A percentile compares a stretch with the other conserved stretches of the same genome.
Evolutionary conservation across 495 filamentous ascomycete genomes (phyloP).

Genomic region (Pseudoneurospora amorphoporcata): DNA sequence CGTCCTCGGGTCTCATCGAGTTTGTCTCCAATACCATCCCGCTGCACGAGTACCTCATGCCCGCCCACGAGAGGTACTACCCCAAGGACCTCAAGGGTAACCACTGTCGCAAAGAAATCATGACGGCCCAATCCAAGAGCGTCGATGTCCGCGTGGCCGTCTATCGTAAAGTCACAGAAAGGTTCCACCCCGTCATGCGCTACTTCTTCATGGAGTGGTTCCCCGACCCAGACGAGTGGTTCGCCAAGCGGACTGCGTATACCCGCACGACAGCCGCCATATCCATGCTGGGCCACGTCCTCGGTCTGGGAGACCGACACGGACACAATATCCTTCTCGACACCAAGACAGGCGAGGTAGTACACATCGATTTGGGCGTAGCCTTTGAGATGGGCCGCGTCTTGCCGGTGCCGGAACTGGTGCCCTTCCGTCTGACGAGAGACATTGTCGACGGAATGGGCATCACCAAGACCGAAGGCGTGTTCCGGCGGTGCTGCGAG

Average conservation of each 20-base stretch:
- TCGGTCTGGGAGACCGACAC: constrained; percentile 93
- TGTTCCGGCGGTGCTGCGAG: constrained; percentile 93
- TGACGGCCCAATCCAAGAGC: constrained; percentile 54
- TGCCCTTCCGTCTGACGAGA: constrained; percentile 89
- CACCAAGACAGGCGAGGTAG: constrained; percentile 78
- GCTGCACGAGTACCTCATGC: constrained; percentile 80
- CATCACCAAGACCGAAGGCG: constrained; percentile 87
- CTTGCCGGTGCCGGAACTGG: constrained; percentile 84
- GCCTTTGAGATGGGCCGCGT: constrained; percentile 94
- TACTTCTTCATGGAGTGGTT: constrained; percentile 97
- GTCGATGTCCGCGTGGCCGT: constrained; percentile 59
- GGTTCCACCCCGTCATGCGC: constrained; percentile 86
- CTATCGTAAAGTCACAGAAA: constrained; percentile 63
- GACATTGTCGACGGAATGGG: constrained; percentile 97
- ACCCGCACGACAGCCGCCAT: constrained; percentile 87
- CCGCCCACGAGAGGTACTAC: constrained; percentile 77
- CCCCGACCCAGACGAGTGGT: constrained; percentile 92
- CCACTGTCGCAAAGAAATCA: constrained; percentile 67
- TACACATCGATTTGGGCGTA: constrained; percentile 94
- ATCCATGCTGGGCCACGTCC: constrained; percentile 85
- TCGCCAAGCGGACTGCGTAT: constrained; percentile 73
- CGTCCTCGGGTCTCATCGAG: constrained; percentile 85
- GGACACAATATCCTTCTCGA: constrained; percentile 95
- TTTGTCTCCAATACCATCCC: constrained; percentile 90
- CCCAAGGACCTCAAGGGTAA: constrained; percentile 72